Evolutionary conservation across 2,329 filamentous ascomycete species (phyloP).

Genomic region (Cephalotrichum gorgonifer): DNA sequence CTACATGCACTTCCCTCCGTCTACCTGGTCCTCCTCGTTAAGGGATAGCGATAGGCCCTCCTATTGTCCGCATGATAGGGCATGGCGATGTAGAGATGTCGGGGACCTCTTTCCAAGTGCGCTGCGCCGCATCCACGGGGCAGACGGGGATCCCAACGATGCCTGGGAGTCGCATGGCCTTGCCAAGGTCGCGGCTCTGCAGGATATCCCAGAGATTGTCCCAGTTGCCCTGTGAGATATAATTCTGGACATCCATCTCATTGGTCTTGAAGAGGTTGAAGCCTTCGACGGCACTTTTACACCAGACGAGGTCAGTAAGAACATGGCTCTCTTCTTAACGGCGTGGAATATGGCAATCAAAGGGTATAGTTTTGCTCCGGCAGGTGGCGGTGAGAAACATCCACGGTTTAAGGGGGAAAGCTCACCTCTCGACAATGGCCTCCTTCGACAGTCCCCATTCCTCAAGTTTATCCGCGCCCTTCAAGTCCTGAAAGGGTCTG

Average conservation of each 20-base stretch:
- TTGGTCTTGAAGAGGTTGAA: neutral
- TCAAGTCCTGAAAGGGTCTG: neutral
- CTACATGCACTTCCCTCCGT: neutral
- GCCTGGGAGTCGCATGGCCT: neutral
- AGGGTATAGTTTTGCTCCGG: no score
- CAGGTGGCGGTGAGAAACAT: neutral
- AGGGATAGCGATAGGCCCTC: neutral
- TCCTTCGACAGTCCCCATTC: neutral
- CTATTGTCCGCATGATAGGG: neutral
- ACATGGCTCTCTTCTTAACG: neutral
- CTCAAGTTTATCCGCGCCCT: neutral
- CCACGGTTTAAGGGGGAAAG: neutral
- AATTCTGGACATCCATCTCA: neutral
- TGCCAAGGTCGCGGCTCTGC: neutral
- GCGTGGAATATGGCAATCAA: no score
- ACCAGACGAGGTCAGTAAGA: neutral
- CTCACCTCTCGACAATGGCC: neutral
- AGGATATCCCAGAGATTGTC: neutral
- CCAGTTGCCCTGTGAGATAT: neutral
- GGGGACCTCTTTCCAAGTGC: neutral
- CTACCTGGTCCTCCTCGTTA: neutral
- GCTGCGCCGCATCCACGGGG: neutral
- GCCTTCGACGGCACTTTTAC: neutral
- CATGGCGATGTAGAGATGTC: neutral
- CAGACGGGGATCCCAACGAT: constrained; percentile 1